Conservation (phyloP, 192 early-diverging fungal species). For the Coemansia sp. region DNA sequence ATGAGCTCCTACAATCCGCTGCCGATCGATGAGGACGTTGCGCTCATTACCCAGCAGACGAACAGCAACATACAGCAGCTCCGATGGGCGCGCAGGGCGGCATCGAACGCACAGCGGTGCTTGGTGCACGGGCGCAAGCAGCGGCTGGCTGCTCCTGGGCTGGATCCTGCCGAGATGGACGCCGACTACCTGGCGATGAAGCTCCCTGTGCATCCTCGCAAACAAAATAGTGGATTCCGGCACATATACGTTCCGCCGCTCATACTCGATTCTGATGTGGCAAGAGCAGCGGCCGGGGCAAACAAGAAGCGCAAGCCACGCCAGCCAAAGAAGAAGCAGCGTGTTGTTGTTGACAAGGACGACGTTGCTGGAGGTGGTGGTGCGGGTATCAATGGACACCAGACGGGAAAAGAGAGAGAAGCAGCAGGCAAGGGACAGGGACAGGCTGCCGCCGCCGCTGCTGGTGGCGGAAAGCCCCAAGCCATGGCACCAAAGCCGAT, state of each 20-base stretch:
- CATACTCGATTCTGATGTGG: conserved; percentile 14
- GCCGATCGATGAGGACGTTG: conserved; percentile 12
- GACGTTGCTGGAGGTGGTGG: neutral
- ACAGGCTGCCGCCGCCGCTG: neutral
- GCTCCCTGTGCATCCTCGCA: conserved; percentile 42
- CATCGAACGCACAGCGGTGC: conserved; percentile 32
- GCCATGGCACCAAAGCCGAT: neutral
- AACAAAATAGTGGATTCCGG: conserved; percentile 22
- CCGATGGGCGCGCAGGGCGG: conserved; percentile 30
- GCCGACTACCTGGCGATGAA: conserved; percentile 43
- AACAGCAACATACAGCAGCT: conserved; percentile 16
- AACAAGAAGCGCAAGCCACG: conserved; percentile 47
- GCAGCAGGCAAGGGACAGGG: neutral
- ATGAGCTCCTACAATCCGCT: neutral
- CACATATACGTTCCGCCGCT: conserved; percentile 39
- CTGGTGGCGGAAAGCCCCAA: neutral
- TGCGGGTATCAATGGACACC: neutral
- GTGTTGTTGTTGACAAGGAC: neutral
- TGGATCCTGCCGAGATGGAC: conserved; percentile 48
- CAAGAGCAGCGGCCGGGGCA: neutral
- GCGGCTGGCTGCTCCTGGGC: conserved; percentile 30
- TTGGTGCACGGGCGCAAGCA: conserved; percentile 41
- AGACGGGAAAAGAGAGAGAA: neutral
- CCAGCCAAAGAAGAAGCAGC: conserved; percentile 38
- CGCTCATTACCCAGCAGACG: conserved; percentile 31